These are phyloP conservation scores for Aureobasidium sp. DNA, from an alignment of 2,329 filamentous ascomycete species.

Conservation along the genomic window DNA sequence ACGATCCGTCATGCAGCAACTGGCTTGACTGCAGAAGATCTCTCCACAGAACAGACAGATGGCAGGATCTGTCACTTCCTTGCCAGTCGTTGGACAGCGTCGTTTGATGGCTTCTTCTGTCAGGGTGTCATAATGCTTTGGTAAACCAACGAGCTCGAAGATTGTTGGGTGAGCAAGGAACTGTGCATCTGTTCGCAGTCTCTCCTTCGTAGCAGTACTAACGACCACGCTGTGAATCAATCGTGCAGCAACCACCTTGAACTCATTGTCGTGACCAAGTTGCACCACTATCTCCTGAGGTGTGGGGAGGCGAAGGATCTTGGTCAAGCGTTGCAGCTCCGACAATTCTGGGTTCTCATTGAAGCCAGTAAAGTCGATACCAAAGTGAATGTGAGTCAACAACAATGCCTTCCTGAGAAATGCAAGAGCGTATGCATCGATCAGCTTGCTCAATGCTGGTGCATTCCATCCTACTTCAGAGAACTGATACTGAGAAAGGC, in stretches of 20 bases:
- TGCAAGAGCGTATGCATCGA: slow-evolving; percentile 82
- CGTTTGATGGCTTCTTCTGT: slow-evolving; percentile 91
- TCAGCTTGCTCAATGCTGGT: slow-evolving; percentile 5
- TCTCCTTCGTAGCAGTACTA: slow-evolving; percentile 32
- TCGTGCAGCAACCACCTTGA: slow-evolving; percentile 62
- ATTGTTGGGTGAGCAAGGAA: slow-evolving; percentile 85
- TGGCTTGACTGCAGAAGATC: slow-evolving; percentile 95
- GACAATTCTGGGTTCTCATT: slow-evolving; percentile 31
- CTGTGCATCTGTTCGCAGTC: slow-evolving; percentile 43
- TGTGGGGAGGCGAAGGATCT: slow-evolving; percentile 77
- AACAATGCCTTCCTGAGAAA: slow-evolving; percentile 90
- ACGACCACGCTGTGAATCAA: slow-evolving; percentile 74
- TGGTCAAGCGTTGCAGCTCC: slow-evolving; percentile 85
- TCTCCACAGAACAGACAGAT: slow-evolving; percentile 96
- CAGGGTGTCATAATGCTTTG: slow-evolving; percentile 90
- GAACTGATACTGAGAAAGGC: background rate
- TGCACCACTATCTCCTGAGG: slow-evolving; percentile 81
- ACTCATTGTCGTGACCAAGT: slow-evolving; percentile 49
- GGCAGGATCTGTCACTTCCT: slow-evolving; percentile 90
- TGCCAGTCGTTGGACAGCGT: slow-evolving; percentile 89
- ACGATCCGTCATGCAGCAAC: slow-evolving; percentile 83
- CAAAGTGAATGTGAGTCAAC: slow-evolving; percentile 87
- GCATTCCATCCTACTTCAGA: background rate
- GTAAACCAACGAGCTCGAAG: slow-evolving; percentile 92
- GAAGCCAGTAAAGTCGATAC: slow-evolving; percentile 82